Conservation (phyloP, 1,139 yeast genomes). For the Debaryomyces subglobosus region DNA sequence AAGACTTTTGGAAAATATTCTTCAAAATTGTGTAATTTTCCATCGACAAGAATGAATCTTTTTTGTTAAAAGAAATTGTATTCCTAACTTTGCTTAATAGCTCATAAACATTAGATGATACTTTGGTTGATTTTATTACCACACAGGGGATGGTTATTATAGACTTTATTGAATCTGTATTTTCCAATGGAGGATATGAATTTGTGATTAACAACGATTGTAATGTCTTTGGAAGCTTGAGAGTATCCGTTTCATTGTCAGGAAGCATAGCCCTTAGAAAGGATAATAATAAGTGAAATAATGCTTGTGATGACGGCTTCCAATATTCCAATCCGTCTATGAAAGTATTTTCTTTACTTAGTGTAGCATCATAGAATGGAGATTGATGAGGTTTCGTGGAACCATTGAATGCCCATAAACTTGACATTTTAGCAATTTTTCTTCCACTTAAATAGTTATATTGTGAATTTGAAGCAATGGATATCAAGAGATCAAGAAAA, state of each 20-base stretch:
- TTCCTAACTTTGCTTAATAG: conserved; percentile 59
- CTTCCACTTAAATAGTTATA: conserved; percentile 79
- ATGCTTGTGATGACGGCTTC: conserved; percentile 83
- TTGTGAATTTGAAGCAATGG: conserved; percentile 82
- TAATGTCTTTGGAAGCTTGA: conserved; percentile 64
- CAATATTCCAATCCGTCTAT: conserved; percentile 76
- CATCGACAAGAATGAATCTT: conserved; percentile 68
- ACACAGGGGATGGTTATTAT: conserved; percentile 59
- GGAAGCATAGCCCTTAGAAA: conserved; percentile 83
- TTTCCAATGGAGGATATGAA: conserved; percentile 62
- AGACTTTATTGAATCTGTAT: conserved; percentile 39
- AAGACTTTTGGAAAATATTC: conserved; percentile 65
- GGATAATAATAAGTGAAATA: conserved; percentile 77
- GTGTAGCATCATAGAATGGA: conserved; percentile 47
- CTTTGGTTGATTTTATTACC: conserved; percentile 62
- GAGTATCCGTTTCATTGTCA: conserved; percentile 56
- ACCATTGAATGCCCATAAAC: conserved; percentile 81
- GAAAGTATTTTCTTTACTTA: conserved; percentile 47
- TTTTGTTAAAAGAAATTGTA: conserved; percentile 69
- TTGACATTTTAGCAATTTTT: conserved; percentile 79
- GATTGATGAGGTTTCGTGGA: conserved; percentile 22
- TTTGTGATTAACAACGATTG: conserved; percentile 64
- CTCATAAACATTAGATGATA: conserved; percentile 53
- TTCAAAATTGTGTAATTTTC: conserved; percentile 81
- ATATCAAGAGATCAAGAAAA: conserved; percentile 77